Base-by-base conservation (phyloP, 176 grass and related monocot genomes). In the Thalia dealbata region DNA sequence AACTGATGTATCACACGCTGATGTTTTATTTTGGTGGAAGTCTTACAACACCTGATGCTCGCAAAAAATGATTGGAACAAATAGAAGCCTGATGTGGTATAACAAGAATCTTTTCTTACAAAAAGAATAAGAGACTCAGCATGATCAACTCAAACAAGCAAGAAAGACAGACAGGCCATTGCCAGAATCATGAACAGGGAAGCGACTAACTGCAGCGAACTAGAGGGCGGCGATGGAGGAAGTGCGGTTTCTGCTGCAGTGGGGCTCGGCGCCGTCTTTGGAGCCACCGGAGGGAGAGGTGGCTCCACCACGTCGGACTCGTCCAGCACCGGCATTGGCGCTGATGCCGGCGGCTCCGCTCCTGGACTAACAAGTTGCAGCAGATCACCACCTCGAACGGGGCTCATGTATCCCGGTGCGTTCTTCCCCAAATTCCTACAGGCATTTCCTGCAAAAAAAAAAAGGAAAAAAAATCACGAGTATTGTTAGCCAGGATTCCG, bases 401-500 rank as follows among this genome's bases (percentile, higher is more conserved):
- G 52, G 7, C 0, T 0, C 84, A 86, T 89, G 67, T 90, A 97
- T 14, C 0, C 4, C 14, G 93, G 93, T 32, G 26, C 52, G 55
- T 82, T 69, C 0, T 81, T 76, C 23, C 87, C 86, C 71, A 77
- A 8, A 52, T 10, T 59, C 0, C 68, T 74, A 84, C 93, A 97
- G 7, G 70, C 79, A 79, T 87, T 92, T 75, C 68, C 86, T 92
- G 82, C 72, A 71, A 69, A 59, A 45, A 6, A 0, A 28, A 44
- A n/a, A n/a, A n/a, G n/a, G n/a, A n/a, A n/a, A n/a, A n/a, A n/a
- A n/a, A n/a, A n/a, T n/a, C n/a, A n/a, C n/a, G n/a, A n/a, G n/a
- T n/a, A n/a, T n/a, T n/a, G n/a, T n/a, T n/a, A n/a, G n/a, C n/a
- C n/a, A n/a, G n/a, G n/a, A n/a, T n/a, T n/a, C n/a, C 10, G 2